Percentiles rank a stretch among this genome's conserved stretches.
phyloP scores from a whole-genome alignment of 148 eudicot genomes.

The Oxyria digyna region DNA sequence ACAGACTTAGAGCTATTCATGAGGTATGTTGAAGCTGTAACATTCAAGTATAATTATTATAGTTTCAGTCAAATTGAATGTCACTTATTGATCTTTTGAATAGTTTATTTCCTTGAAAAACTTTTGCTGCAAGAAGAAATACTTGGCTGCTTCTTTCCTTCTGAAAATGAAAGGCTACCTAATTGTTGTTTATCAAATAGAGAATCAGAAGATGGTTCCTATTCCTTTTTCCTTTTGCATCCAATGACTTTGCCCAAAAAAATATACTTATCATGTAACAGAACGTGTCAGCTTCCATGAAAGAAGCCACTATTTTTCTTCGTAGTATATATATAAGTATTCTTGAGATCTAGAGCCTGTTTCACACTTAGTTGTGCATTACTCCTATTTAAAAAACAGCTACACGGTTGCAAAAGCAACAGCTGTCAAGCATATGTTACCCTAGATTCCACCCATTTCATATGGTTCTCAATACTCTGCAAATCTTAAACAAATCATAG shows the following conservation, averaged over 20 bases:
- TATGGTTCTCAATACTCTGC: neutral
- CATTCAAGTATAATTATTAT: neutral
- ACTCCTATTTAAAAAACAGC: neutral
- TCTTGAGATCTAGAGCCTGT: slow-evolving; percentile 5
- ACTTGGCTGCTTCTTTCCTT: neutral
- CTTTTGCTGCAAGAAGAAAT: neutral
- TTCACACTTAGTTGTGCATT: slow-evolving; percentile 7
- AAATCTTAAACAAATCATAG: neutral
- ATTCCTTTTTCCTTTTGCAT: neutral
- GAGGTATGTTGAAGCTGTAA: neutral
- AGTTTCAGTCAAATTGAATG: neutral
- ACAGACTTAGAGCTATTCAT: neutral
- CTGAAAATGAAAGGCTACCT: neutral
- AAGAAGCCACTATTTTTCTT: neutral
- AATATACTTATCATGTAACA: slow-evolving; percentile 3
- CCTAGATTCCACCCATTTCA: slow-evolving; percentile 8
- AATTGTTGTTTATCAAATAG: neutral
- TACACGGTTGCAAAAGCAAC: neutral
- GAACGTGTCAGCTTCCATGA: slow-evolving; percentile 9
- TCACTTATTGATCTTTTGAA: neutral
- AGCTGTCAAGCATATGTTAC: slow-evolving; percentile 7
- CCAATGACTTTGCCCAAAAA: slow-evolving; percentile 2
- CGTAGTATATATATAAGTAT: neutral
- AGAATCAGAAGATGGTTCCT: slow-evolving; percentile 7
- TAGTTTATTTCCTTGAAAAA: neutral